Base-by-base conservation (phyloP, 1,284 basidiomycete genomes). In the Cystobasidium slooffiae region DNA sequence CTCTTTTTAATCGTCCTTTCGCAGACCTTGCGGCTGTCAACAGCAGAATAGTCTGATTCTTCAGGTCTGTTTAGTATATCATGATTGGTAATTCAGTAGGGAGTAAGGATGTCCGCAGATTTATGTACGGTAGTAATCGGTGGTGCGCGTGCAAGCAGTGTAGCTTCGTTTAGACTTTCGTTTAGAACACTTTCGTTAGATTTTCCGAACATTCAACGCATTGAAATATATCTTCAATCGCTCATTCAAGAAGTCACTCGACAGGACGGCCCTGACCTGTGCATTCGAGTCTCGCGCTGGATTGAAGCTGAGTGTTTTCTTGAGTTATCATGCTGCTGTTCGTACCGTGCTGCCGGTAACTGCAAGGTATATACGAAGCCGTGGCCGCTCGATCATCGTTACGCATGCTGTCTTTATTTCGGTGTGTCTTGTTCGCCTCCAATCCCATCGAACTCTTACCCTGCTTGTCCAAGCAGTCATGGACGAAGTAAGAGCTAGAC, bases 401-500 rank as follows among this genome's bases (percentile, higher is more conserved):
- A 31, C 5, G 31, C 31, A 31, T 31, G 31, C 31, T 2, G 31
- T 31, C 2, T 31, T 1, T 31, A 31, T 31, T 1, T 31, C 31
- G 31, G 31, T 31, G 31, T 31, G 31, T 31, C 31, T 31, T 31
- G 31, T 5, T 31, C 31, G 31, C 31, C 5, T 31, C 31, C 31
- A 31, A 37, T 18, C 10, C 61, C 14, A 47, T 10, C 61, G 18
- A n/a, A 14, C 39, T 18, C n/a, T 9, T 20, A 8, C 22, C 44
- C 8, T 49, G 4, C 31, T 39, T 39, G 24, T 14, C 41, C 12
- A 44, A 51, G 16, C 46, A n/a, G 22, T 3, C 64, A 66, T 66
- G 64, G 64, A 66, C 31, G 49, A 20, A 8, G 41, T 72, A 49
- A 43, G 46, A 24, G 69, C 44, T 6, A 72, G 31, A 47, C 49